Base-by-base conservation (phyloP, 108 stramenopile species). In the Pseudonitzschia pungens region DNA sequence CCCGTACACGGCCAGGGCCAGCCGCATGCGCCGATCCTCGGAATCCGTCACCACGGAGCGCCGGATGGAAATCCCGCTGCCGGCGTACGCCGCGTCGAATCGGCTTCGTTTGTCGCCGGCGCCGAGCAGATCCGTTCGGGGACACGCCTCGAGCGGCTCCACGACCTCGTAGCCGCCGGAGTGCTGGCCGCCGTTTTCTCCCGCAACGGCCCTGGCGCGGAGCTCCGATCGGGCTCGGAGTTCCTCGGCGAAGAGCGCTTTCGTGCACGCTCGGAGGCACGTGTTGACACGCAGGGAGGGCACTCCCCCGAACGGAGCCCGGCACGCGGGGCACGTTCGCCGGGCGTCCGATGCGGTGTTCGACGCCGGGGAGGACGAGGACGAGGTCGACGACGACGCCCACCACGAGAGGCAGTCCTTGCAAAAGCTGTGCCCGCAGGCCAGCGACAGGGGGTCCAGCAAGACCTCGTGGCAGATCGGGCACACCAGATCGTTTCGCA, bases 371-470 rank as follows among this genome's bases (percentile, higher is more conserved):
- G 22, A 58, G 5, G 57, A 58, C 57, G 22, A 58, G 6, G 36
- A 56, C 36, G 60, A 5, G 2, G 21, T 70, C 15, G 48, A 45
- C 12, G 65, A 50, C 16, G 72, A 44, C 22, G 65, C 36, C 88
- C 88, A 89, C 88, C 85, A 89, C 21, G 70, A 70, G 33, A 88
- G 55, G 54, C 90, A 91, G 12, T 70, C 77, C 7, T 77, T 51
- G 52, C 90, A 91, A 66, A 91, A 91, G 54, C 87, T 87, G 81
- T 91, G 90, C 1, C 90, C 90, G 52, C 90, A 91, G 3, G 58
- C 16, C 44, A 91, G 64, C 0, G 86, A 87, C 18, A 83, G 71
- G 1, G 90, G 90, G 27, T 77, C 76, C 67, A 81, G 78, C 29
- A 87, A 52, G 16, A 82, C 52, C 52, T 91, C 90, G 28, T 77